These are phyloP conservation scores for Aspergillus ruber DNA, from an alignment of 2,329 filamentous ascomycete species.

Conservation along the genomic window DNA sequence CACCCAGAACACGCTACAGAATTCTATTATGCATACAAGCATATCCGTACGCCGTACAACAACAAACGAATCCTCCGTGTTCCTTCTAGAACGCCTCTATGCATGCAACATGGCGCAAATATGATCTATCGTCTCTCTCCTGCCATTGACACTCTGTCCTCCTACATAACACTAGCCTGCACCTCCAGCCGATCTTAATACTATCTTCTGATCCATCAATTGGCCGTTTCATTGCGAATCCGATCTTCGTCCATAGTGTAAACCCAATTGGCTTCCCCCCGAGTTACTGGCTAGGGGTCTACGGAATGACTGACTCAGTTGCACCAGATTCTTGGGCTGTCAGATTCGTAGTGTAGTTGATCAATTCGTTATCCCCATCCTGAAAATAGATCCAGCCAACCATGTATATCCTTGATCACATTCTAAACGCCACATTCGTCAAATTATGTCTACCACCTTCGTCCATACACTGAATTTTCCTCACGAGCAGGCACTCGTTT, in stretches of 20 bases:
- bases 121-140: too few relatives aligned
- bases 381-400: too few relatives aligned
- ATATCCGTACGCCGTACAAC: neutral
- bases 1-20: neutral
- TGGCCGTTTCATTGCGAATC: neutral
- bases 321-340: too few relatives aligned
- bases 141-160: neutral
- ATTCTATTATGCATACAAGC: too few relatives aligned
- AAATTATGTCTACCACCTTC: conserved; percentile 16
- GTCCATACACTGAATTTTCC: conserved; percentile 23
- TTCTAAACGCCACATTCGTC: neutral
- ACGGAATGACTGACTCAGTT: too few relatives aligned
- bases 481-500: conserved; percentile 1
- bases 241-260: neutral
- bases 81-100: too few relatives aligned
- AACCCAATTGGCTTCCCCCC: neutral
- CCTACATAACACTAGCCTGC: neutral
- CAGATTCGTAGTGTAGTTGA: too few relatives aligned
- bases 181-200: neutral
- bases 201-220: neutral
- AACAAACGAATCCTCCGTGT: neutral
- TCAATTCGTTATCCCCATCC: too few relatives aligned
- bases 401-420: neutral
- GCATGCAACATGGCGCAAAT: too few relatives aligned
- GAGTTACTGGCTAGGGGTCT: too few relatives aligned